Evolutionary conservation across 352 stramenopile genomes (phyloP).

Genomic region (Phytopythium litorale): DNA sequence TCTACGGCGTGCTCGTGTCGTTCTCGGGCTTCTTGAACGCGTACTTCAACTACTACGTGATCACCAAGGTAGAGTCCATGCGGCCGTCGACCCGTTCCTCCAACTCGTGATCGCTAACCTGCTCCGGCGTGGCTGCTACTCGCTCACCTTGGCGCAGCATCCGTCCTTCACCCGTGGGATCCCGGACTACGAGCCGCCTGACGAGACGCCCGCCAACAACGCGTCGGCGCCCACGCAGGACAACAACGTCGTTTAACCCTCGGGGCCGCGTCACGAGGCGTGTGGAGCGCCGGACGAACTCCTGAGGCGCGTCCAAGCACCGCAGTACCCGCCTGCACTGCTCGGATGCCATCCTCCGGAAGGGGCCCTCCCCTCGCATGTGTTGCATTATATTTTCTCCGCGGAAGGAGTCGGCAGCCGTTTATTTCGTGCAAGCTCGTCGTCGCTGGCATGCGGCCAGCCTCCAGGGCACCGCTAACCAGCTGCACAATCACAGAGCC

Average conservation of each 20-base stretch:
- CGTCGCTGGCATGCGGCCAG: neutral
- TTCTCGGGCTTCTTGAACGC: constrained; percentile 75
- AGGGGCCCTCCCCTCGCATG: neutral
- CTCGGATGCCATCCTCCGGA: neutral
- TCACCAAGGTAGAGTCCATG: constrained; percentile 54
- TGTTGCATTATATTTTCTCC: constrained; percentile 6
- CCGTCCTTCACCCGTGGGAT: constrained; percentile 82
- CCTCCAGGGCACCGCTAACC: neutral
- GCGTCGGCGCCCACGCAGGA: constrained; percentile 19
- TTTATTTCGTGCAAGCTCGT: neutral
- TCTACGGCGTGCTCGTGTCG: constrained; percentile 79
- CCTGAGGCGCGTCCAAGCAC: neutral
- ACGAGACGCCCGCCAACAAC: constrained; percentile 35
- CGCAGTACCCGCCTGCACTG: neutral
- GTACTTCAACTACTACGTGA: constrained; percentile 91
- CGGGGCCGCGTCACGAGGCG: neutral
- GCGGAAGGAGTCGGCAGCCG: constrained; percentile 1
- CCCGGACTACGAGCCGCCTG: constrained; percentile 76
- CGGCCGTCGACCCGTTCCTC: neutral
- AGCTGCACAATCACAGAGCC: neutral
- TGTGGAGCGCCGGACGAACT: neutral
- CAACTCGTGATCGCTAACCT: neutral
- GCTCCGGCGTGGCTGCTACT: neutral
- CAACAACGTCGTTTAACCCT: constrained; percentile 32
- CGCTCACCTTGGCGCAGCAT: constrained; percentile 21